Percentiles rank a stretch among this genome's conserved stretches.
Evolutionary conservation across 106 monocot genomes (phyloP).

Genomic region (Cymbidium sinense): DNA sequence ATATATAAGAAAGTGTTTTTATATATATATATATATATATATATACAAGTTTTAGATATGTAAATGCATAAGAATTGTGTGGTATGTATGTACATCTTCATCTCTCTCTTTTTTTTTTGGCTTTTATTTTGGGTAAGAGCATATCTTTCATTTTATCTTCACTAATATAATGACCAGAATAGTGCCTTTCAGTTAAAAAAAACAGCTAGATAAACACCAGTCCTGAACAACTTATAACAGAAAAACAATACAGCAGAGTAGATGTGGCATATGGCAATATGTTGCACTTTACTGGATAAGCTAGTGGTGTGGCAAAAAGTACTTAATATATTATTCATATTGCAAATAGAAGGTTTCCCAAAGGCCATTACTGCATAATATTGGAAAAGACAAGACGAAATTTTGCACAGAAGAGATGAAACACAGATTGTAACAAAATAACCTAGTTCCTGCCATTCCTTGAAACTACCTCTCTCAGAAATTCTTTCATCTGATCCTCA

Average conservation of each 20-base stretch:
- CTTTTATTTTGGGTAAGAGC: too few relatives aligned
- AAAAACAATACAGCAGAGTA: not conserved
- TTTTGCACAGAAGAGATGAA: not conserved
- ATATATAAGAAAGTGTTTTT: too few relatives aligned
- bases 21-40: too few relatives aligned
- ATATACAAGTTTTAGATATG: too few relatives aligned
- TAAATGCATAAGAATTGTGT: too few relatives aligned
- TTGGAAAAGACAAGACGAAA: not conserved
- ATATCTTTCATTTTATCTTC: too few relatives aligned
- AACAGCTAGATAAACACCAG: not conserved
- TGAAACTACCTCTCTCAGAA: constrained; percentile 67
- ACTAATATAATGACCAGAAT: not conserved
- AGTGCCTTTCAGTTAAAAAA: not conserved
- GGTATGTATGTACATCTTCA: too few relatives aligned
- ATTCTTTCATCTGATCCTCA: constrained; percentile 60
- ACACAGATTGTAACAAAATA: not conserved
- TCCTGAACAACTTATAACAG: not conserved
- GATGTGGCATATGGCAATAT: not conserved
- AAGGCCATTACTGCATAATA: not conserved
- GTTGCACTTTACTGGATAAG: not conserved
- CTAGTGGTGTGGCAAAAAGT: too few relatives aligned
- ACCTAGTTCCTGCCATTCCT: not conserved
- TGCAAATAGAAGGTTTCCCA: not conserved
- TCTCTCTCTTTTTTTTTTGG: too few relatives aligned
- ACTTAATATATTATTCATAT: not conserved